These are phyloP conservation scores for Protomyces inundatus DNA, from an alignment of 1,139 yeast species.

Conservation along the genomic window DNA sequence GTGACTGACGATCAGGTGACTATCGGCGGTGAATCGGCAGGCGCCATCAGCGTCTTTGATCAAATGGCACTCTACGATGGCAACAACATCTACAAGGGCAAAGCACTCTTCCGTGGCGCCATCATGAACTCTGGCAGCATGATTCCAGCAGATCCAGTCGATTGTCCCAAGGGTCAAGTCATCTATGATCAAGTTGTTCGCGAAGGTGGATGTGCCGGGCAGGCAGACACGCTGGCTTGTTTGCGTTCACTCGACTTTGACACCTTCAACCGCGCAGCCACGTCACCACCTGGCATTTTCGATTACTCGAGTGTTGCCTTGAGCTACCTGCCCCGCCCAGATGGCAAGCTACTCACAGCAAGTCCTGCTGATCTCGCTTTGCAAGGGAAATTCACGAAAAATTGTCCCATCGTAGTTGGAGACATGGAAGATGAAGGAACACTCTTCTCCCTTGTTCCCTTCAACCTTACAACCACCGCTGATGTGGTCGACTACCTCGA, in stretches of 20 bases:
- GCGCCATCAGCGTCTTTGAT: slow-evolving; percentile 1
- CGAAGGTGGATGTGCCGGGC: background rate
- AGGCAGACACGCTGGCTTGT: background rate
- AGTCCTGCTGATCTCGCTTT: background rate
- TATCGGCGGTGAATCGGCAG: slow-evolving; percentile 13
- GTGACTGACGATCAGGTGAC: background rate
- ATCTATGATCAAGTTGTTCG: background rate
- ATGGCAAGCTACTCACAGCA: background rate
- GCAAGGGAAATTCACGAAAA: background rate
- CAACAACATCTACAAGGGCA: slow-evolving; percentile 4
- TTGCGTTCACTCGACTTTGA: background rate
- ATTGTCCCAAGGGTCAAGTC: background rate
- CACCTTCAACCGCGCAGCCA: background rate
- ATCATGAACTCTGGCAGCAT: slow-evolving; percentile 7
- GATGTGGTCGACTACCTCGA: background rate
- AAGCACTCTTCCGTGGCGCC: slow-evolving; percentile 2
- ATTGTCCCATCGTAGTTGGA: background rate
- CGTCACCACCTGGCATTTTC: background rate
- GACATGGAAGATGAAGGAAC: background rate
- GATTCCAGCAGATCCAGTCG: background rate
- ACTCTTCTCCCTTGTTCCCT: background rate
- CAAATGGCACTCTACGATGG: slow-evolving; percentile 2
- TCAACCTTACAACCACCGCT: background rate
- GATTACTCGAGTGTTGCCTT: background rate
- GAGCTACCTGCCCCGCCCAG: background rate